Conservation (phyloP, 768 basidiomycete genomes). For the Pleurotus djamor region DNA sequence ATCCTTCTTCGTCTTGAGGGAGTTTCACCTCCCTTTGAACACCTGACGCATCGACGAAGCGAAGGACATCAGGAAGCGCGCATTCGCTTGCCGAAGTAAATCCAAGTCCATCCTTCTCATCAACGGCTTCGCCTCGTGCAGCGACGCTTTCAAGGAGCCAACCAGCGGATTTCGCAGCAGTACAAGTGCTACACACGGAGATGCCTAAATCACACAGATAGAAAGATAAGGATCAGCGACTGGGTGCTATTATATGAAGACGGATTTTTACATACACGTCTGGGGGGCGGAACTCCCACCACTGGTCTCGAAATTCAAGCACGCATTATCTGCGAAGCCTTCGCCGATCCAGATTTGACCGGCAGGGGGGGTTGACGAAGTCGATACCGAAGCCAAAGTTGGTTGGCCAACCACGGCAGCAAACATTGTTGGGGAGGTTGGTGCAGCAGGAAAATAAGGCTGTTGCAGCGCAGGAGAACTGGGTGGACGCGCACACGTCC, state of each 20-base stretch:
- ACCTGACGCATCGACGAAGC: not conserved
- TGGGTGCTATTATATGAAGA: not conserved
- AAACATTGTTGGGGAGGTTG: not conserved
- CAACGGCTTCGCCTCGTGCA: no score
- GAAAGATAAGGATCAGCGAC: not conserved
- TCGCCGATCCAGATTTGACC: not conserved
- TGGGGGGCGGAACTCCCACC: not conserved
- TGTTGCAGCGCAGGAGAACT: not conserved
- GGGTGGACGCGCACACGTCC: not conserved
- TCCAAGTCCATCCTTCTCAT: no score
- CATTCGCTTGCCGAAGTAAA: not conserved
- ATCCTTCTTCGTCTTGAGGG: not conserved
- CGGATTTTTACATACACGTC: not conserved
- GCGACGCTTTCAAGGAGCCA: not conserved
- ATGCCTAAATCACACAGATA: not conserved
- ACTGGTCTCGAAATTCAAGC: not conserved
- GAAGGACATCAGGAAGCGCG: not conserved
- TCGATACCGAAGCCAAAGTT: not conserved
- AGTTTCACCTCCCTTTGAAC: not conserved
- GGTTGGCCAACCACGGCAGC: not conserved
- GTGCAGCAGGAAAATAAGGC: not conserved
- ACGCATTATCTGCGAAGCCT: not conserved
- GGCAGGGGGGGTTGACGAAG: not conserved
- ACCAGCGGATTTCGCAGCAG: not conserved
- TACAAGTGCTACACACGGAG: not conserved